These are phyloP conservation scores for Macrolepiota albuminosa DNA, from an alignment of 768 basidiomycete species.

Conservation along the genomic window DNA sequence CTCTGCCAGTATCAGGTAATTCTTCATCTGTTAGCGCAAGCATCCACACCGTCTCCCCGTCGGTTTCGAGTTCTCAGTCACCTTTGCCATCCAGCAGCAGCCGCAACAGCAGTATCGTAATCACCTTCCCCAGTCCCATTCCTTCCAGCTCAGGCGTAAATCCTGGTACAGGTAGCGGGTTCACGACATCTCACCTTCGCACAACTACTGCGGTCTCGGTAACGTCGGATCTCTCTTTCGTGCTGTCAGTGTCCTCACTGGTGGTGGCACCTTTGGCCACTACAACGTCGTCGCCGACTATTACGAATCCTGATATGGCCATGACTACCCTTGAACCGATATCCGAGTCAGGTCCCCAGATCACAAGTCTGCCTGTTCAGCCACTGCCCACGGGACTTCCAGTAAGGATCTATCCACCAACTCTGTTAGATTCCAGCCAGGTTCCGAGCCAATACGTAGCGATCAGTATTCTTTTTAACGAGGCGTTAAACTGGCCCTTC, in stretches of 20 bases:
- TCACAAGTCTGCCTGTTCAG: slow-evolving; percentile 22
- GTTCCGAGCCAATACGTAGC: slow-evolving; percentile 37
- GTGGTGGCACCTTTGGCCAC: slow-evolving; percentile 31
- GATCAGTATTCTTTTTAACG: slow-evolving; percentile 64
- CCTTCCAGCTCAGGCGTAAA: not conserved
- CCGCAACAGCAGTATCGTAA: slow-evolving; percentile 5
- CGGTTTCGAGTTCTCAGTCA: not conserved
- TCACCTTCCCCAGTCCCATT: slow-evolving; percentile 16
- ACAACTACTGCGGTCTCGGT: slow-evolving; percentile 23
- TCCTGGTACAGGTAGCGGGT: not conserved
- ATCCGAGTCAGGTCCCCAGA: slow-evolving; percentile 13
- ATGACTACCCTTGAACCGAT: slow-evolving; percentile 25
- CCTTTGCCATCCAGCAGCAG: not conserved
- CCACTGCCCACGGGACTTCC: slow-evolving; percentile 60
- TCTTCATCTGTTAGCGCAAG: not conserved
- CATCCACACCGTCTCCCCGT: not conserved
- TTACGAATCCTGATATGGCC: slow-evolving; percentile 41
- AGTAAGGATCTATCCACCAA: slow-evolving; percentile 48
- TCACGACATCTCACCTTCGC: not conserved
- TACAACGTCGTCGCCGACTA: slow-evolving; percentile 19
- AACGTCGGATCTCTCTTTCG: slow-evolving; percentile 38
- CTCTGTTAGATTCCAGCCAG: slow-evolving; percentile 18
- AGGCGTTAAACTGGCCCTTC: slow-evolving; percentile 60
- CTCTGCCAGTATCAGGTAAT: not conserved
- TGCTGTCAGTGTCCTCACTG: slow-evolving; percentile 39